Conservation (phyloP, 1,139 yeast genomes). For the Kazachstania sp. region DNA sequence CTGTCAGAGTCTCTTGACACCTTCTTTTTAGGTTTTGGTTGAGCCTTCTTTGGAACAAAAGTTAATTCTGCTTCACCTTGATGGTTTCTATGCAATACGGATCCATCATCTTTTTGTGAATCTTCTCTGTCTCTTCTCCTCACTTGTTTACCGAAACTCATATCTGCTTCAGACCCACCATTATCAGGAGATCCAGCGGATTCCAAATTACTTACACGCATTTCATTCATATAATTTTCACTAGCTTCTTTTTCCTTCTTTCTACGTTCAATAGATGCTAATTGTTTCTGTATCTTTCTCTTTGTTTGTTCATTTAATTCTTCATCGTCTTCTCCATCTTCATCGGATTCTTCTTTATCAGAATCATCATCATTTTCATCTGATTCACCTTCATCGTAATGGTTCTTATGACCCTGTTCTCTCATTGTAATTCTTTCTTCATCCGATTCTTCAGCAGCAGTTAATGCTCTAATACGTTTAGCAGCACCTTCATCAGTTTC, state of each 20-base stretch:
- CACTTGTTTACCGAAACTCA: conserved; percentile 35
- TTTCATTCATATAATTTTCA: conserved; percentile 47
- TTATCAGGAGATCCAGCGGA: conserved; percentile 2
- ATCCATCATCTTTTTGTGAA: conserved; percentile 29
- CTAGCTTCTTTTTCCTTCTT: conserved; percentile 44
- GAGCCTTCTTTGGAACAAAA: conserved; percentile 50
- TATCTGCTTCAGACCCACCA: conserved; percentile 14
- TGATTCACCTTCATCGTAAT: conserved; percentile 29
- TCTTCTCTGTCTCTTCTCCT: conserved; percentile 37
- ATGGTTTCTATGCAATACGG: conserved; percentile 64
- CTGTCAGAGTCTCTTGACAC: conserved; percentile 33
- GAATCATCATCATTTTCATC: conserved; percentile 26
- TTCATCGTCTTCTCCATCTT: conserved; percentile 26
- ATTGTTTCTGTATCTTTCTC: conserved; percentile 41
- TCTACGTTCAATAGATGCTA: conserved; percentile 34
- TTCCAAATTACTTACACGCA: conserved; percentile 43
- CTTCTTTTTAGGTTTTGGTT: conserved; percentile 27
- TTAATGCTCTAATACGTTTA: conserved; percentile 52
- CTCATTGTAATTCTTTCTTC: conserved; percentile 51
- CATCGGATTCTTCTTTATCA: conserved; percentile 29
- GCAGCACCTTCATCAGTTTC: conserved; percentile 39
- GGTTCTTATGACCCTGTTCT: conserved; percentile 21
- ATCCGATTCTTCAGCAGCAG: conserved; percentile 85
- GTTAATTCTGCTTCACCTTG: conserved; percentile 88
- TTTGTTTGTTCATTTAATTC: conserved; percentile 32